Evolutionary conservation across 176 grass and related monocot genomes (phyloP), one percentile per base, ranked within the genome.

Genomic region (Carex parvula): DNA sequence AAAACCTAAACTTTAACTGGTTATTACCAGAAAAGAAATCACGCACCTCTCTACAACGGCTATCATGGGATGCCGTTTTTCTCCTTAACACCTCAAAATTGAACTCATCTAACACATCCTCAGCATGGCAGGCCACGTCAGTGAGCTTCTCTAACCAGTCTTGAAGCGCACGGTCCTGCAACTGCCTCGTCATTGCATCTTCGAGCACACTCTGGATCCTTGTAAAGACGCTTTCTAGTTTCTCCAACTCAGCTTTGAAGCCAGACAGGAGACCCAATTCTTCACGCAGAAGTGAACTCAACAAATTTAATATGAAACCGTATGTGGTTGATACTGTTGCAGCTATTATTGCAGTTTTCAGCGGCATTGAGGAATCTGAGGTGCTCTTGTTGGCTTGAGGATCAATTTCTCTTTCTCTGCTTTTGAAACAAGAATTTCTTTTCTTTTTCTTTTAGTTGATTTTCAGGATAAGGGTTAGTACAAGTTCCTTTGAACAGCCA

Each of bases 21-120:
- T 83, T 64, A 16, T 54, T 33, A 53, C 68, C 2, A 87, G 42
- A 63, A 33, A 78, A 77, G 65, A 78, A 83, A 87, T 81, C 85
- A 4, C n/a, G 15, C 10, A 87, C 86, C 80, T 83, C 50, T 37
- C 59, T 67, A 1, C 46, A 18, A 44, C 14, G 26, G 20, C 86
- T 7, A 13, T 11, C 6, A 39, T 5, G 12, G 30, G 18, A 8
- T 62, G 48, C 79, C 14, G 14, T 17, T 64, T 72, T 83, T 22
- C 54, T 56, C n/a, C 66, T 60, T 62, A 50, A 9, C 29, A 18
- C 65, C 44, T 87, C 79, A 61, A 70, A 56, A 54, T 87, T 74
- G 66, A 83, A 54, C 30, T 74, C 11, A 74, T 83, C 85, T 66
- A 87, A 74, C 35, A 87, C 65, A 46, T 87, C 66, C 0, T 87